Conservation (phyloP, 2,329 filamentous ascomycete species). For the Hypoxylon sp. region DNA sequence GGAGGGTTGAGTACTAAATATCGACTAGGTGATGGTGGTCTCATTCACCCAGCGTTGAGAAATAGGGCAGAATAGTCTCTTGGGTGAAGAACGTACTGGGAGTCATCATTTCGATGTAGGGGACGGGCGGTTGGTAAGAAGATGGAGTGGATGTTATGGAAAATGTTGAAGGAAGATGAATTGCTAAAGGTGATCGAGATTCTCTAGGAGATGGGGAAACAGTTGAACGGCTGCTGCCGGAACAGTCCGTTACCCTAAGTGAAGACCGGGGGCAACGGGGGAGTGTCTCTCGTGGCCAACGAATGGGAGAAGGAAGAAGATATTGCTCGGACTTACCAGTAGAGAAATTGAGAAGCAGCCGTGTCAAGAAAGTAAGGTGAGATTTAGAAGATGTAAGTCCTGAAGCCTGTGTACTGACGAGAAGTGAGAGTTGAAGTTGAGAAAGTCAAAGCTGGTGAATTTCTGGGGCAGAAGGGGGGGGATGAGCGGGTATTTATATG, state of each 20-base stretch:
- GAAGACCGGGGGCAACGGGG: neutral
- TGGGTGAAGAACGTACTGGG: neutral
- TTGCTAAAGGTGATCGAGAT: neutral
- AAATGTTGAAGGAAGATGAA: neutral
- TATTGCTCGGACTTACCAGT: neutral
- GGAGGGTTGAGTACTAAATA: neutral
- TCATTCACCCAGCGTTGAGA: neutral
- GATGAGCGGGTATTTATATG: neutral
- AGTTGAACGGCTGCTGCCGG: neutral
- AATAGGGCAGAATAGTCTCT: neutral
- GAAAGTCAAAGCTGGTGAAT: neutral
- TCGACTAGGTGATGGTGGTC: neutral
- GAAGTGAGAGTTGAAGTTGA: slow-evolving; percentile 1
- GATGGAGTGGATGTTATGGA: neutral
- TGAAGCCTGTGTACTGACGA: neutral
- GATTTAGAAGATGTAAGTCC: neutral
- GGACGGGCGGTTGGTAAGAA: neutral
- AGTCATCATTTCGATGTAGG: neutral
- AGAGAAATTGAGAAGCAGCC: neutral
- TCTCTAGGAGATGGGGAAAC: neutral
- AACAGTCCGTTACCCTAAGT: neutral
- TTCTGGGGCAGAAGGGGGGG: neutral
- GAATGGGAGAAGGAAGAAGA: neutral
- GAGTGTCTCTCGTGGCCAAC: neutral
- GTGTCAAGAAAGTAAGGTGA: neutral